Evolutionary conservation across 306 rosid genomes (phyloP).

Genomic region (Senna siamea): DNA sequence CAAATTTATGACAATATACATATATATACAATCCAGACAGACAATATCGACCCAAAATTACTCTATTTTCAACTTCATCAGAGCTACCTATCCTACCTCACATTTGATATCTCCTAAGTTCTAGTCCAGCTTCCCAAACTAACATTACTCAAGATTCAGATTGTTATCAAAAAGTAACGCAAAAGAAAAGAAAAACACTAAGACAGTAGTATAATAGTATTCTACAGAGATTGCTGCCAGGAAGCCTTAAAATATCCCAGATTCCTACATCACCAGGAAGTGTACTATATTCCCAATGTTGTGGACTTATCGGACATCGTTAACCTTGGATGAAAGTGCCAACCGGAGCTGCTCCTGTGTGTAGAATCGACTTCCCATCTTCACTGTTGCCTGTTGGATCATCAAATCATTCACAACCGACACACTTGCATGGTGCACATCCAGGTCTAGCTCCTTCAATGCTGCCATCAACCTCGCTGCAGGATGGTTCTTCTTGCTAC

Average conservation of each 20-base stretch:
- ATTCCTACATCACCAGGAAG: too few species aligned
- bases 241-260: too few species aligned
- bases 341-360: constrained; percentile 86
- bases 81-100: constrained; percentile 29
- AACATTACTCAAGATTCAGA: constrained; percentile 42
- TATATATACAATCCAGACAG: constrained; percentile 33
- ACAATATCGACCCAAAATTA: constrained; percentile 33
- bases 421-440: constrained; percentile 90
- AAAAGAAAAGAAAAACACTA: neutral
- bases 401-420: constrained; percentile 89
- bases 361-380: constrained; percentile 82
- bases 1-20: constrained; percentile 39
- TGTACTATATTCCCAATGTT: neutral
- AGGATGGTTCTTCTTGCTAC: constrained; percentile 87
- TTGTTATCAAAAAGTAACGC: constrained; percentile 25
- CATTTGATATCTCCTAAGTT: constrained; percentile 34
- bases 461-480: constrained; percentile 91
- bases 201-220: constrained; percentile 19
- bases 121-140: constrained; percentile 46
- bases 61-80: constrained; percentile 30
- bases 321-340: constrained; percentile 69
- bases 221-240: constrained; percentile 55
- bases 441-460: constrained; percentile 84
- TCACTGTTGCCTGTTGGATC: constrained; percentile 96
- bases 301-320: constrained; percentile 47